Base-by-base conservation (phyloP, 805 yeast genomes). In the Candida berthetii region DNA sequence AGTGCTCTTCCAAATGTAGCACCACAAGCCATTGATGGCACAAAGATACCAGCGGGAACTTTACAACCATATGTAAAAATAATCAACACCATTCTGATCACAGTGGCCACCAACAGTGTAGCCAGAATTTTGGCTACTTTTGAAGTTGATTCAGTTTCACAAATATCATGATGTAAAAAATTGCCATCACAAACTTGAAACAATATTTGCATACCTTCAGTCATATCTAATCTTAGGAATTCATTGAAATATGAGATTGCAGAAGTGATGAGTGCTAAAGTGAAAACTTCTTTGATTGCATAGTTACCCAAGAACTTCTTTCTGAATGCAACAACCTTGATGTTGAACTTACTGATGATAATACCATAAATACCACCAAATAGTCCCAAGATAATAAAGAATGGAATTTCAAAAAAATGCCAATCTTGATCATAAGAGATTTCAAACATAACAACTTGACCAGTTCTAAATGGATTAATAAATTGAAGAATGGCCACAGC, bases 1-100 rank as follows among this genome's bases (percentile, higher is more conserved):
- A 93, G 53, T 0, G 90, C 83, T 40, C 97, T 72, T 7, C 99
- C 99, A 61, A 87, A 85, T 0, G 96, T 78, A 0, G 98, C 97
- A 18, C 99, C 99, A 1, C 89, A 85, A 0, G 96, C 90, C 95
- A 93, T 87, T 2, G 96, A 85, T 3, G 99, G 99, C 41, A 93
- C 95, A 63, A 93, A 84, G 6, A 91, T 87, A 14, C 99, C 99
- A n/a, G 97, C 95, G 0, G 99, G 99, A 0, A 91, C 90, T 61
- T 84, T 88, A 47, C 89, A 81, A 3, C 96, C 96, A 59, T 95
- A 93, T 0, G 98, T 84, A 14, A 93, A 69, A 22, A 89, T 75
- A 22, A 93, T 86, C 38, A 93, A 69, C 0, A 72, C 48, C 66
- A 82, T 77, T 42, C 99, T 70, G 4, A 87, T 63, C 0, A 79